A percentile compares a stretch with the other conserved stretches of the same genome.
phyloP scores from a whole-genome alignment of 2,329 filamentous ascomycete genomes.

The Orbilia javanica region DNA sequence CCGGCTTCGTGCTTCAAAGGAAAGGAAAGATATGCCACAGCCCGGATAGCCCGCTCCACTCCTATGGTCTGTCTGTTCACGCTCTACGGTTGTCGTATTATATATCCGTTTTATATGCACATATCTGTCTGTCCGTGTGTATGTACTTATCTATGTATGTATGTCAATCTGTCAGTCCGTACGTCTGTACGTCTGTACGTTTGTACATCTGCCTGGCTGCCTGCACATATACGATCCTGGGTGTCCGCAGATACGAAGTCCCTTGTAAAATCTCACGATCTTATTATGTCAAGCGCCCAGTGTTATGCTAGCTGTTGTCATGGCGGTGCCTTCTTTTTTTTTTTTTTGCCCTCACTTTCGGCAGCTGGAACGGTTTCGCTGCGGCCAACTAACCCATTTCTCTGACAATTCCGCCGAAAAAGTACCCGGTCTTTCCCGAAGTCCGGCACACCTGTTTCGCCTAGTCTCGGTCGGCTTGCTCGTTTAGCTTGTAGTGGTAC shows the following conservation, averaged over 20 bases:
- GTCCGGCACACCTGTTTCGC: constrained; percentile 28
- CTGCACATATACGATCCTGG: background rate
- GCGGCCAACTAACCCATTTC: constrained; percentile 46
- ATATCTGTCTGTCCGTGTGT: background rate
- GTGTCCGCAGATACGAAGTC: background rate
- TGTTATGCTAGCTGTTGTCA: constrained; percentile 2
- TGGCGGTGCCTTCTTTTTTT: constrained; percentile 29
- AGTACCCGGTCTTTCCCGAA: constrained; percentile 59
- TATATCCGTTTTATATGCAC: background rate
- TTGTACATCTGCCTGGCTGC: background rate
- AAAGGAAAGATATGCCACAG: background rate
- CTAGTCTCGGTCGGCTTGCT: constrained; percentile 44
- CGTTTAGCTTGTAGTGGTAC: constrained; percentile 14
- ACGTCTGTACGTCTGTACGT: too few species aligned
- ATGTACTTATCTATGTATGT: too few species aligned
- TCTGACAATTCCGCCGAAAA: constrained; percentile 50
- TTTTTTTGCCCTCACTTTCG: constrained; percentile 40
- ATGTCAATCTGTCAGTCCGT: too few species aligned
- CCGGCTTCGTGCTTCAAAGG: too few species aligned
- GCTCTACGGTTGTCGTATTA: too few species aligned
- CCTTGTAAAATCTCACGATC: constrained; percentile 15
- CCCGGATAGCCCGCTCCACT: background rate
- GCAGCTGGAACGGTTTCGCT: constrained; percentile 52
- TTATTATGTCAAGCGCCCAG: constrained; percentile 13
- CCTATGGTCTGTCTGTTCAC: background rate